Evolutionary conservation across 108 stramenopile genomes (phyloP), one percentile per base, ranked within the genome.

Genomic region (Mediolabrus comicus): DNA sequence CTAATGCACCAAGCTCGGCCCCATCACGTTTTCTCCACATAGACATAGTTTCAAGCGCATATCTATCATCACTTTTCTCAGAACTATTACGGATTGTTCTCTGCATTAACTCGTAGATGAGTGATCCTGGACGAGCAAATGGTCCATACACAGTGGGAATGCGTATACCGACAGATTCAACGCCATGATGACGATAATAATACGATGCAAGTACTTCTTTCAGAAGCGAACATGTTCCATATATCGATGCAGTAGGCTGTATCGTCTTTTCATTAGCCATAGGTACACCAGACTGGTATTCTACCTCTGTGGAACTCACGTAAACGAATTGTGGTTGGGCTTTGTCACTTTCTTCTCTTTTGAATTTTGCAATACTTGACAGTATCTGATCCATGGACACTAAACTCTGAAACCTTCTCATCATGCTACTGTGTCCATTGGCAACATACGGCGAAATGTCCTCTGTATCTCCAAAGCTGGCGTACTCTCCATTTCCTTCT

Each of bases 331-430:
- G 66, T 16, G 72, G 71, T 56, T 69, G 67, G 13, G n/a, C 29
- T 38, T 14, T 62, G 32, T 5, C 25, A 32, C 54, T 35, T 54
- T 33, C 5, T 12, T 14, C 17, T 6, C 56, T 57, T 33, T 59
- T 32, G 24, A 17, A 31, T 32, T 41, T 62, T 26, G 51, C 53
- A 27, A 82, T 36, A 22, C 60, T 73, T 35, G 59, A 34, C 64
- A 79, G 53, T 28, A 74, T 53, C 57, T 75, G 77, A 59, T 78
- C 77, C 77, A 74, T 82, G 28, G 73, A 74, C 29, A 75, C 53
- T 57, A 78, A 79, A 12, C 68, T 56, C 32, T 77, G 71, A 17
- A 86, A 67, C 53, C 82, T 65, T 71, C 82, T 73, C 69, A 86
- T 69, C 71, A 76, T 65, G 34, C 77, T 64, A 22, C 72, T 55